Evolutionary conservation across 495 filamentous ascomycete species (phyloP).

Genomic region (Lophiotrema nucula): DNA sequence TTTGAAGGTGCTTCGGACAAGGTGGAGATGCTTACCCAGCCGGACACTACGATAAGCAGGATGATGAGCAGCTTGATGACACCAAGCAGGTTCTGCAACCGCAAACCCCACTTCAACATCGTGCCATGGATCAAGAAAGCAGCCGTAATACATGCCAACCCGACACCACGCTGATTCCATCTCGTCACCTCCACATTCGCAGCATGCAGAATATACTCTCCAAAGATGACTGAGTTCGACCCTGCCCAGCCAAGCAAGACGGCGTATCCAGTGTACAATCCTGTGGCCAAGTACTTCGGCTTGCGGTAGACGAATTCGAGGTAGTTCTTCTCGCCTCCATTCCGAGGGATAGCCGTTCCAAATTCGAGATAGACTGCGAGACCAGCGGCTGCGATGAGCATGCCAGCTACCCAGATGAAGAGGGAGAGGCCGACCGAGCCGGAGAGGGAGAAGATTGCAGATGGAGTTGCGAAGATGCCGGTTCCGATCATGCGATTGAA

Average conservation of each 20-base stretch:
- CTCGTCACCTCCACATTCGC: conserved; percentile 18
- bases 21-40: conserved; percentile 1
- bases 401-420: conserved; percentile 55
- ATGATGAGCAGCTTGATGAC: conserved; percentile 50
- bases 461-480: conserved; percentile 45
- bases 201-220: conserved; percentile 59
- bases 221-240: conserved; percentile 65
- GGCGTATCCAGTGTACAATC: conserved; percentile 60
- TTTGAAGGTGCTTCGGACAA: no score
- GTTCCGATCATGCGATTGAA: conserved; percentile 45
- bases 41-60: conserved; percentile 41
- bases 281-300: conserved; percentile 65
- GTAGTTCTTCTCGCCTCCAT: conserved; percentile 64
- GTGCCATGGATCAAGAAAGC: conserved; percentile 50
- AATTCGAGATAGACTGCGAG: conserved; percentile 38
- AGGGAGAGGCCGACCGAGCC: conserved; percentile 54
- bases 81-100: conserved; percentile 51
- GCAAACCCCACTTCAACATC: conserved; percentile 51
- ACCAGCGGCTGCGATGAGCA: conserved; percentile 50
- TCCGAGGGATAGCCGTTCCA: conserved; percentile 50
- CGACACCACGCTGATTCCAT: conserved; percentile 39
- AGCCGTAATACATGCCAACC: conserved; percentile 43
- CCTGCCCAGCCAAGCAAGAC: conserved; percentile 52
- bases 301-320: conserved; percentile 65
- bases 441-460: conserved; percentile 37